These are phyloP conservation scores for Rhododendron williamsianum DNA, from an alignment of 148 eudicot species.

Conservation along the genomic window DNA sequence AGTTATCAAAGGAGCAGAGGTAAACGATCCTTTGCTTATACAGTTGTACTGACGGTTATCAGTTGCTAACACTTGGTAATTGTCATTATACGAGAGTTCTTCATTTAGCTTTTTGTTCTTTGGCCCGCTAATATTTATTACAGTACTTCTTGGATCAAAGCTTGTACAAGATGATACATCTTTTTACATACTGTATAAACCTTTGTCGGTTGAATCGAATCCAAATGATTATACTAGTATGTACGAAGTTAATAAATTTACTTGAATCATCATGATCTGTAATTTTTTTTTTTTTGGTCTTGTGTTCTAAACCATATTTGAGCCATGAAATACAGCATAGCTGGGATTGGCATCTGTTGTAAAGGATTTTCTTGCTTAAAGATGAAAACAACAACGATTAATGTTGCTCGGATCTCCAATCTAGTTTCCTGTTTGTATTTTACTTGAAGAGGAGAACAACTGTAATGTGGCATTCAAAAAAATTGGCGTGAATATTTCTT, in stretches of 20 bases:
- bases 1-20: not conserved
- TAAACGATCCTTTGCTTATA: not conserved
- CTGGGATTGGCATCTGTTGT: not conserved
- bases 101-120: not conserved
- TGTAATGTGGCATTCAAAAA: not conserved
- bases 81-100: not conserved
- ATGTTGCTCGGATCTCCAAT: not conserved
- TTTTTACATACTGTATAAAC: not conserved
- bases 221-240: not conserved
- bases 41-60: not conserved
- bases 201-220: not conserved
- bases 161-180: not conserved
- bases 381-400: not conserved
- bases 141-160: not conserved
- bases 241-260: not conserved
- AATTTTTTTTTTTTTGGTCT: not conserved
- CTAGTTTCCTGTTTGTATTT: not conserved
- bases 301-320: not conserved
- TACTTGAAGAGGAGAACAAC: not conserved
- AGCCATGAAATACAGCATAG: not conserved
- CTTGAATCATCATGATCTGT: not conserved
- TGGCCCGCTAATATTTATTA: not conserved
- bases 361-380: not conserved
- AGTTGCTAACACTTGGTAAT: not conserved
- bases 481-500: not conserved